Conservation (phyloP, 2,329 filamentous ascomycete genomes). For the Beauveria bassiana region DNA sequence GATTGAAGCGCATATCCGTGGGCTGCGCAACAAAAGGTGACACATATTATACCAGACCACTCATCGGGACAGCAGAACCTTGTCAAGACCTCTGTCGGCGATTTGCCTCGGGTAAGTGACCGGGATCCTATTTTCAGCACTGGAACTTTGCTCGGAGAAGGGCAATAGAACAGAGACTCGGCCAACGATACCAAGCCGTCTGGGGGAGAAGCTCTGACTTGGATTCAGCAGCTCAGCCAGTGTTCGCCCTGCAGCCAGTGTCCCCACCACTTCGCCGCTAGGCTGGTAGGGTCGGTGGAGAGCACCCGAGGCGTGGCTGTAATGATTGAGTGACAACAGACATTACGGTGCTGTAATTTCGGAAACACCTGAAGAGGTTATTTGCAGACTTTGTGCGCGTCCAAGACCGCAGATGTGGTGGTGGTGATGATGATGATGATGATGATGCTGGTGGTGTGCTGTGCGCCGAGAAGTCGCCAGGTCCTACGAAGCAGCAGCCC, state of each 20-base stretch:
- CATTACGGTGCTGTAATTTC: background rate
- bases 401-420: background rate
- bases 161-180: background rate
- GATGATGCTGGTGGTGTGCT: background rate
- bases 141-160: background rate
- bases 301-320: background rate
- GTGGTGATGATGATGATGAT: background rate
- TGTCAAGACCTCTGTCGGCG: background rate
- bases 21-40: background rate
- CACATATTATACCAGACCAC: background rate
- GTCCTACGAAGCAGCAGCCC: background rate
- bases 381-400: background rate
- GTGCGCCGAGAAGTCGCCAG: background rate
- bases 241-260: slow-evolving; percentile 9
- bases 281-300: background rate
- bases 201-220: background rate
- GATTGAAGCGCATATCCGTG: background rate
- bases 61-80: background rate
- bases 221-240: slow-evolving; percentile 4
- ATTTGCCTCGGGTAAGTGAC: background rate
- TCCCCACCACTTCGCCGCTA: slow-evolving; percentile 3
- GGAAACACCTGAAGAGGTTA: background rate
- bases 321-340: background rate
- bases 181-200: background rate
- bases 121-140: slow-evolving; percentile 2